Percentiles rank a stretch among this genome's conserved stretches.
These are phyloP conservation scores for Phytophthora ramorum DNA, from an alignment of 352 stramenopile genomes.

Conservation along the genomic window DNA sequence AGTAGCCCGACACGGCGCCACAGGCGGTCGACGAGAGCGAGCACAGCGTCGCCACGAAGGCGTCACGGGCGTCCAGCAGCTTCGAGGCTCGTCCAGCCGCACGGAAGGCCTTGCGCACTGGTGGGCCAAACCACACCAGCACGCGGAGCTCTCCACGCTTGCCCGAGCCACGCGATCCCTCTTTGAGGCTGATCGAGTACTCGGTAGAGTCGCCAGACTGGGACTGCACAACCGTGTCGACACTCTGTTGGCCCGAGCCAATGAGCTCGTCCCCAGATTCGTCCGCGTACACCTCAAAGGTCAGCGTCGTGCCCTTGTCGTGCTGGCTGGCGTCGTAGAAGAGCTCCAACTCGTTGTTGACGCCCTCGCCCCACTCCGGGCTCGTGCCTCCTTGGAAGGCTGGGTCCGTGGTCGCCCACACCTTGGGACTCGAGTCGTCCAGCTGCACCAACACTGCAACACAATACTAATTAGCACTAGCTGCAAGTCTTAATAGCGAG, in stretches of 20 bases:
- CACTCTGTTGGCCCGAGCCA: constrained; percentile 70
- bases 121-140: constrained; percentile 79
- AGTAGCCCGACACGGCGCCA: constrained; percentile 49
- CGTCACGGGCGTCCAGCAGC: constrained; percentile 78
- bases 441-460: constrained; percentile 71
- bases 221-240: constrained; percentile 46
- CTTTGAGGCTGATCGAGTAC: constrained; percentile 60
- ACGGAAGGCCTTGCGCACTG: constrained; percentile 81
- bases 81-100: constrained; percentile 72
- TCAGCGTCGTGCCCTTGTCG: constrained; percentile 57
- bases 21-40: constrained; percentile 42
- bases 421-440: constrained; percentile 67
- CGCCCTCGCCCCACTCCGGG: constrained; percentile 69
- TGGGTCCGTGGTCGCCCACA: constrained; percentile 70
- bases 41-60: constrained; percentile 61
- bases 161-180: constrained; percentile 39
- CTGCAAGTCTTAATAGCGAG: background rate
- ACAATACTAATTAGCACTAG: constrained; percentile 15
- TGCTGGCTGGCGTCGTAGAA: constrained; percentile 71
- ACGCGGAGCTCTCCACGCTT: constrained; percentile 69
- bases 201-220: constrained; percentile 44
- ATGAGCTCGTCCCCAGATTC: constrained; percentile 80
- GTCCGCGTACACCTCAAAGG: constrained; percentile 76
- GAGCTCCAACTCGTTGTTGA: constrained; percentile 86
- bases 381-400: constrained; percentile 63